A percentile compares a stretch with the other conserved stretches of the same genome.
phyloP scores from a whole-genome alignment of 768 basidiomycete genomes.

The Clavulina sp. region DNA sequence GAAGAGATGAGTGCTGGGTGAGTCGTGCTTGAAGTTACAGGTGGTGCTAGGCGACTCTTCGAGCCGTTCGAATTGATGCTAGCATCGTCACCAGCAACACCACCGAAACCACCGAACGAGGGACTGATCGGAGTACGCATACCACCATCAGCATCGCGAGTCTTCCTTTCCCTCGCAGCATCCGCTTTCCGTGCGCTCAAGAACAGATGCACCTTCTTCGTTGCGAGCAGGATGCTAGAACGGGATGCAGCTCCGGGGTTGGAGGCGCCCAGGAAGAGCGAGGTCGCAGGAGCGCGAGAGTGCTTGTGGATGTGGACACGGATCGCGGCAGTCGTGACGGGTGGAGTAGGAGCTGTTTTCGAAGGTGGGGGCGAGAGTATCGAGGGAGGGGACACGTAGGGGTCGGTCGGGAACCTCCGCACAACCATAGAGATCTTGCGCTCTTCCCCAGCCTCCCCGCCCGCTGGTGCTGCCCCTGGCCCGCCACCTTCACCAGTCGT shows the following conservation, averaged over 20 bases:
- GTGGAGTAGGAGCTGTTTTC: too few species aligned
- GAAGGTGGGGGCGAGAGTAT: too few species aligned
- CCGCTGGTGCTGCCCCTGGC: too few species aligned
- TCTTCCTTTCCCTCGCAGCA: background rate
- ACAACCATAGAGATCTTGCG: too few species aligned
- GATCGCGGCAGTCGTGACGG: background rate
- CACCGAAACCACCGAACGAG: too few species aligned
- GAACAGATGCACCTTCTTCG: slow-evolving; percentile 58
- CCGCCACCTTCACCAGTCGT: too few species aligned
- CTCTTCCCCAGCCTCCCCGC: too few species aligned
- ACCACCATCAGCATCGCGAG: background rate
- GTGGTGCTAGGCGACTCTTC: too few species aligned
- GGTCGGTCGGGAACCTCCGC: too few species aligned
- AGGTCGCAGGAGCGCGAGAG: slow-evolving; percentile 61
- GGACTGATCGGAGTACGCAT: background rate
- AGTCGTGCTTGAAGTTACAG: too few species aligned
- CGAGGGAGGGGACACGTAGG: too few species aligned
- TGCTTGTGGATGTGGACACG: slow-evolving; percentile 48
- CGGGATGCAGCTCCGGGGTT: slow-evolving; percentile 1
- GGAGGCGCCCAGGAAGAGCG: slow-evolving; percentile 36
- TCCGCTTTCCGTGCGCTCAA: background rate
- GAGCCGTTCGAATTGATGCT: background rate
- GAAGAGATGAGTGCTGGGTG: too few species aligned
- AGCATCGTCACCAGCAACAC: background rate
- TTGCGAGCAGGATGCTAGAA: slow-evolving; percentile 45